phyloP scores from a whole-genome alignment of 192 early-diverging fungal genomes.

The Gonapodya sp. region DNA sequence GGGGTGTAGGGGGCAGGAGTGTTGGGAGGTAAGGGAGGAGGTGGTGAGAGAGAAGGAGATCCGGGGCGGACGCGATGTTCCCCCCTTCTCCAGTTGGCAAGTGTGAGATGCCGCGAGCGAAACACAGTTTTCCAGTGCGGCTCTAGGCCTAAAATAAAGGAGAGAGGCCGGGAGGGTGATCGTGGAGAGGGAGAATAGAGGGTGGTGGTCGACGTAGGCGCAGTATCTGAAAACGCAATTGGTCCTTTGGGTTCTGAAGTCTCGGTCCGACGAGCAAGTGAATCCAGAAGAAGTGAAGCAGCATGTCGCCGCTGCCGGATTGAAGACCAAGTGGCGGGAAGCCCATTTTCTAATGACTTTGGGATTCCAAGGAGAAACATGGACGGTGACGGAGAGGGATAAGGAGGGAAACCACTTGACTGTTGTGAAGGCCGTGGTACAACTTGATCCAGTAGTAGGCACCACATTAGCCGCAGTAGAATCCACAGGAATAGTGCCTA shows the following conservation, averaged over 20 bases:
- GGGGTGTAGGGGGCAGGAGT: neutral
- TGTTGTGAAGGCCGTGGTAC: too few species aligned
- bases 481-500: too few species aligned
- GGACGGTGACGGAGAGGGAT: too few species aligned
- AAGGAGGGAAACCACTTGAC: too few species aligned
- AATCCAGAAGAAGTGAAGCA: neutral
- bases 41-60: neutral
- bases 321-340: neutral
- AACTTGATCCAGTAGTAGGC: too few species aligned
- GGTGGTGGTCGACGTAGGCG: neutral
- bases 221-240: neutral
- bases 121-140: neutral
- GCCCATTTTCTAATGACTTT: neutral
- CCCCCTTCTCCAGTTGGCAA: neutral
- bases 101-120: neutral
- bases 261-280: neutral
- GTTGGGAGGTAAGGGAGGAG: neutral
- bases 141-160: neutral
- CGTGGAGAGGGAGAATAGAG: neutral
- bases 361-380: too few species aligned
- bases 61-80: neutral
- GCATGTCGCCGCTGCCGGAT: neutral
- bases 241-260: too few species aligned
- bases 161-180: neutral
- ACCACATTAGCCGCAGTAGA: too few species aligned